These are phyloP conservation scores for Filobasidium uniguttulatum DNA, from an alignment of 1,284 basidiomycete genomes.

Conservation along the genomic window DNA sequence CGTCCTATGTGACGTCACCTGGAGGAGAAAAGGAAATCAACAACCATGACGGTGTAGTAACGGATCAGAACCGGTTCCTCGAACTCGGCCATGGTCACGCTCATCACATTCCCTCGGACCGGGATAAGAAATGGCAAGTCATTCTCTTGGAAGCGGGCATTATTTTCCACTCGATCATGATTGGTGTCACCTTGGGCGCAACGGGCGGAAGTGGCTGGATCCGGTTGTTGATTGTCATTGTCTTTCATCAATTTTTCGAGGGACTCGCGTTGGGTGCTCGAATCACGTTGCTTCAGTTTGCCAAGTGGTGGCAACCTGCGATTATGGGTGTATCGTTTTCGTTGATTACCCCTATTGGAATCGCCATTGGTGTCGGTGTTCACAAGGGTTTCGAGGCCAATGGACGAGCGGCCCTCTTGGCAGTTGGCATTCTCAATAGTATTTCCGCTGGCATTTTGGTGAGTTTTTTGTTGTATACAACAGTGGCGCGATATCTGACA, in stretches of 20 bases:
- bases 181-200: constrained; percentile 33
- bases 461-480: constrained; percentile 10
- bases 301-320: constrained; percentile 15
- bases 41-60: background rate
- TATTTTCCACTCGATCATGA: constrained; percentile 35
- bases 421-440: constrained; percentile 27
- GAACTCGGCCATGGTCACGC: constrained; percentile 18
- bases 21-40: constrained; percentile 2
- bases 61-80: constrained; percentile 5
- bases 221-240: constrained; percentile 19
- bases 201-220: constrained; percentile 11
- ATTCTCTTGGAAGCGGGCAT: constrained; percentile 38
- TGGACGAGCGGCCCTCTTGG: constrained; percentile 22
- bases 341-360: constrained; percentile 16
- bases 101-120: constrained; percentile 17
- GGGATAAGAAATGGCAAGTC: constrained; percentile 29
- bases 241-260: constrained; percentile 29
- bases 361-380: constrained; percentile 26
- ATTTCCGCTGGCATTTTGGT: constrained; percentile 22
- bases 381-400: constrained; percentile 24
- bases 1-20: too few relatives aligned
- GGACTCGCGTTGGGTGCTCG: constrained; percentile 24
- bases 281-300: constrained; percentile 19
- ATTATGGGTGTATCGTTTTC: constrained; percentile 18
- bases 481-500: too few relatives aligned